Conservation (phyloP, 2,329 filamentous ascomycete species). For the Diaporthe citri region DNA sequence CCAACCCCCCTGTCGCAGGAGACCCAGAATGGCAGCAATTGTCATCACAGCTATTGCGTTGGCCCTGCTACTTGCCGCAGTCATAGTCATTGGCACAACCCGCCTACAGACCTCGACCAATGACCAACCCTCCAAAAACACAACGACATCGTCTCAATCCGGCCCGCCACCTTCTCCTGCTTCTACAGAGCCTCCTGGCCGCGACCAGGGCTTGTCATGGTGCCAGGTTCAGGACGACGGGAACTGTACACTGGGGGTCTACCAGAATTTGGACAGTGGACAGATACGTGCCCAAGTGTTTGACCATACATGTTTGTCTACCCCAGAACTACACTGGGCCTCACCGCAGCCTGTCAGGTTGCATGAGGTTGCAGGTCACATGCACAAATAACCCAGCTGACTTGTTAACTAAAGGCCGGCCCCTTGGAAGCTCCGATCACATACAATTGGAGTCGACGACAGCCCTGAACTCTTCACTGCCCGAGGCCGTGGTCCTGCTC, state of each 20-base stretch:
- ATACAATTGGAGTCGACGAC: background rate
- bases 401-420: background rate
- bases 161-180: background rate
- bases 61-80: background rate
- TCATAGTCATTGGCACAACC: background rate
- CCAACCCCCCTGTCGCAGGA: background rate
- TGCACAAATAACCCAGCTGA: background rate
- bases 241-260: background rate
- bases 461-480: background rate
- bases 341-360: background rate
- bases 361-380: background rate
- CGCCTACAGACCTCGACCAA: background rate
- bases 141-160: background rate
- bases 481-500: background rate
- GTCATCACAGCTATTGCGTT: background rate
- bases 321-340: background rate
- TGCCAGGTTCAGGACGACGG: background rate
- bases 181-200: background rate
- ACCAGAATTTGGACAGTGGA: slow-evolving; percentile 6
- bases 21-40: background rate
- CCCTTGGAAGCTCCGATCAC: background rate
- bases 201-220: background rate
- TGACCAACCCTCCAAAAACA: background rate
- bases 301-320: background rate
- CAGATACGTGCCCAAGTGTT: slow-evolving; percentile 14